A percentile compares a stretch with the other conserved stretches of the same genome.
Evolutionary conservation across 768 basidiomycete species (phyloP).

Genomic region (Pleurotus ostreatus): DNA sequence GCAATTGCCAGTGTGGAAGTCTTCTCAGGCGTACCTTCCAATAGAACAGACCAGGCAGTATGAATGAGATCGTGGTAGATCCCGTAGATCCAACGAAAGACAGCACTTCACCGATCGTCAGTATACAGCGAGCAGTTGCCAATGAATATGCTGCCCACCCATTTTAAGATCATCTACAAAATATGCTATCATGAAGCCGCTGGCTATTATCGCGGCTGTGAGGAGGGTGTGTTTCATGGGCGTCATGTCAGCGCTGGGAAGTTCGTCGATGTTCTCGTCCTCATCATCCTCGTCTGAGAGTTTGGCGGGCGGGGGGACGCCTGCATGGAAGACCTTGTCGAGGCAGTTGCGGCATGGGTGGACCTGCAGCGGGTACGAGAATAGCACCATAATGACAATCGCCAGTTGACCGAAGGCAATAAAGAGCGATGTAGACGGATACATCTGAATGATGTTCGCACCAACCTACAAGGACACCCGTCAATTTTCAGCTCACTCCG

Average conservation of each 20-base stretch:
- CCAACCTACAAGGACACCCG: conserved; percentile 53
- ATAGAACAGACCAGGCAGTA: conserved; percentile 89
- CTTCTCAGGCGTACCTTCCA: conserved; percentile 62
- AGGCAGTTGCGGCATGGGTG: conserved; percentile 90
- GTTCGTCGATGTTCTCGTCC: conserved; percentile 48
- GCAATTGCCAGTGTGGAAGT: background rate
- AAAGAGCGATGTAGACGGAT: conserved; percentile 84
- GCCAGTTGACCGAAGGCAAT: conserved; percentile 92
- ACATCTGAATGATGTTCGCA: conserved; percentile 94
- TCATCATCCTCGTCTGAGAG: conserved; percentile 41
- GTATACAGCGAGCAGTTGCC: conserved; percentile 54
- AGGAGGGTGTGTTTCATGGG: conserved; percentile 63
- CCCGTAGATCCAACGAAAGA: conserved; percentile 97
- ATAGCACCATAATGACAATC: conserved; percentile 84
- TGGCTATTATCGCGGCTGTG: conserved; percentile 59
- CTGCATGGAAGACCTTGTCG: conserved; percentile 77
- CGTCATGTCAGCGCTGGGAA: conserved; percentile 59
- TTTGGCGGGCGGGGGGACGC: conserved; percentile 22
- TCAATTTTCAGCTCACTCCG: background rate
- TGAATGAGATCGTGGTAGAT: conserved; percentile 95
- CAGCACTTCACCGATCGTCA: conserved; percentile 53
- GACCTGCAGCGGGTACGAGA: conserved; percentile 93
- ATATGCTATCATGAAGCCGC: conserved; percentile 72
- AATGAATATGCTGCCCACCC: conserved; percentile 58
- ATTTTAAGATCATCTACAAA: conserved; percentile 74